Evolutionary conservation across 305 asterid species (phyloP), one percentile per base, ranked within the genome.

Genomic region (Euphrasia arctica): DNA sequence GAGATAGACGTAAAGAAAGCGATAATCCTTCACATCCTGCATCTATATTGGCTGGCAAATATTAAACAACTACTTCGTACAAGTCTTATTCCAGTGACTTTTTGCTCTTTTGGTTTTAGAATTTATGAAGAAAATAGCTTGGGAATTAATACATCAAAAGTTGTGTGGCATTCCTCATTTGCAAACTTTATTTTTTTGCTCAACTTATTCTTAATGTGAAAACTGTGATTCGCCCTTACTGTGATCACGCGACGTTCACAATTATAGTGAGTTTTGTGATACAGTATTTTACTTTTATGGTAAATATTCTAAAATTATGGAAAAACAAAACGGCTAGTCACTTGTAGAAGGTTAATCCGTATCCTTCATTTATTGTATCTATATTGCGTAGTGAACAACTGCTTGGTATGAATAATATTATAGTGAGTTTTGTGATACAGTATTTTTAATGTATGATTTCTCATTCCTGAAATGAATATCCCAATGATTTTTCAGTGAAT

Each of bases 351-450:
- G 11, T 43, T 60, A 14, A 29, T 11, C 52, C 14, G 29, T 29
- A 3, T 36, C 9, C 58, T 50, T n/a, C 65, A 49, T 56, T 13
- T 57, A 27, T 54, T 48, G 18, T 5, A 48, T 48, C 52, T 54
- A 61, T 11, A 13, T 39, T 69, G 32, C 1, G 25, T 42, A 52
- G 27, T 3, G 9, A 48, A 18, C 51, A 28, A 28, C 15, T 50
- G 48, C 6, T 49, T 67, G 66, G 49, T 11, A 13, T 54, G 12
- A n/a, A 3, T 39, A 39, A 39, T 39, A 39, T 39, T 39, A 8
- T 39, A 39, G 12, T 39, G 45, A 9, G 10, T 39, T 8, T 9
- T 39, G 45, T 39, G 45, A 39, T 8, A 18, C 22, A 18, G 22
- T 18, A 39, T 8, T 9, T 8, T 39, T 39, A 8, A 9, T 39